phyloP scores from a whole-genome alignment of 2,329 filamentous ascomycete species.

The Talaromyces funiculosus region DNA sequence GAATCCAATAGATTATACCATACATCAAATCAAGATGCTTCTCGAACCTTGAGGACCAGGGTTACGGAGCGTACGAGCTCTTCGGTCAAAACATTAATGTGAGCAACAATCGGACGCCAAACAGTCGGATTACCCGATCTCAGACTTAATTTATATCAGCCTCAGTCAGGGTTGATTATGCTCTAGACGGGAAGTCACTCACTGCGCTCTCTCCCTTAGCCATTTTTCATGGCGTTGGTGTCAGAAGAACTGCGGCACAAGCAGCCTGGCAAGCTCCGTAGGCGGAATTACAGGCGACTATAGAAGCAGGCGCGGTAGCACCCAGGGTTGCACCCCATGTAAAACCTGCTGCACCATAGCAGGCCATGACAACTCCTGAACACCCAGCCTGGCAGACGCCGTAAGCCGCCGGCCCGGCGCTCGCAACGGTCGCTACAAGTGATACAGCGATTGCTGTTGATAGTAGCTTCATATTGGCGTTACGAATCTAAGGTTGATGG shows the following conservation, averaged over 20 bases:
- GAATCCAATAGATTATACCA: too few species aligned
- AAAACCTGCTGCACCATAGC: constrained; percentile 42
- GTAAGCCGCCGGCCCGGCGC: constrained; percentile 27
- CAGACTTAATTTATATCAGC: background rate
- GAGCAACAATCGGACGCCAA: background rate
- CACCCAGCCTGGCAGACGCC: constrained; percentile 47
- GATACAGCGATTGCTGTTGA: background rate
- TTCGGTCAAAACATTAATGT: background rate
- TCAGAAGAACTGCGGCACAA: constrained; percentile 35
- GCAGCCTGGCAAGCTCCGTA: constrained; percentile 44
- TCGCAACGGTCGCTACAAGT: background rate
- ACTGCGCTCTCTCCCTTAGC: background rate
- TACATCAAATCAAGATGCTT: background rate
- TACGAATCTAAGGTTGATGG: background rate
- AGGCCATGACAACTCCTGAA: constrained; percentile 40
- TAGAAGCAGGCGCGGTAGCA: constrained; percentile 34
- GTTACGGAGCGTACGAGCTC: background rate
- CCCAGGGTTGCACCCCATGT: constrained; percentile 39
- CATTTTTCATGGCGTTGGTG: constrained; percentile 28
- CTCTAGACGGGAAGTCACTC: background rate
- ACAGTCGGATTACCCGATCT: background rate
- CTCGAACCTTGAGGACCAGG: background rate
- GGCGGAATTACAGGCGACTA: constrained; percentile 43
- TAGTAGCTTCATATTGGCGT: background rate
- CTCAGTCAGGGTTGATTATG: background rate